Percentiles rank a stretch among this genome's conserved stretches.
These are phyloP conservation scores for Myxozyma neotropica DNA, from an alignment of 805 yeast genomes.

Conservation along the genomic window DNA sequence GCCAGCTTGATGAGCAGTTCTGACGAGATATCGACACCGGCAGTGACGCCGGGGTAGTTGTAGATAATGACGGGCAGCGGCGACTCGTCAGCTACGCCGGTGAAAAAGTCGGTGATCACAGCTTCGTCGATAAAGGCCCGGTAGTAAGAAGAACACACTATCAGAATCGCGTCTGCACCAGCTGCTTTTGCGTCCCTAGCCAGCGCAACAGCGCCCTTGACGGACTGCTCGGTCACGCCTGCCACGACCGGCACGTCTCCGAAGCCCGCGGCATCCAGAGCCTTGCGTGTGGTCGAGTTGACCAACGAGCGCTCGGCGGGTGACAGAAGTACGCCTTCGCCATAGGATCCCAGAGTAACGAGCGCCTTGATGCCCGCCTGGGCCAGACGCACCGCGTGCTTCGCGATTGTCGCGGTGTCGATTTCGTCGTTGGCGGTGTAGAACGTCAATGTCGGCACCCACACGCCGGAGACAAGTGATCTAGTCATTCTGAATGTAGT, in stretches of 20 bases:
- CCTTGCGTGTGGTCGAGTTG: slow-evolving; percentile 39
- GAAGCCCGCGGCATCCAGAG: slow-evolving; percentile 45
- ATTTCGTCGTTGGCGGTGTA: slow-evolving; percentile 36
- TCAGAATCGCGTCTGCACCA: slow-evolving; percentile 41
- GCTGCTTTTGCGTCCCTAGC: slow-evolving; percentile 38
- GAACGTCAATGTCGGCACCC: slow-evolving; percentile 30
- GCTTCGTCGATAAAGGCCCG: slow-evolving; percentile 50
- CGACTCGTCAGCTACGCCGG: slow-evolving; percentile 49
- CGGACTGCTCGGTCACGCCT: slow-evolving; percentile 54
- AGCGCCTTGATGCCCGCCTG: slow-evolving; percentile 53
- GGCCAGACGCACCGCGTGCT: slow-evolving; percentile 50
- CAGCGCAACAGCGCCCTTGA: slow-evolving; percentile 49
- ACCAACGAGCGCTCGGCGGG: slow-evolving; percentile 47
- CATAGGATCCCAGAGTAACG: slow-evolving; percentile 57
- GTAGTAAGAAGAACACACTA: slow-evolving; percentile 53
- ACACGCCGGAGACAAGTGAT: slow-evolving; percentile 20
- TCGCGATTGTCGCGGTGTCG: slow-evolving; percentile 50
- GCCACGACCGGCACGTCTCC: slow-evolving; percentile 50
- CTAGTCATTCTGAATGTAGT: slow-evolving; percentile 6
- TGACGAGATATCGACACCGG: slow-evolving; percentile 47
- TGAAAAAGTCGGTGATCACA: slow-evolving; percentile 51
- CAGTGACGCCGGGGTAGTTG: slow-evolving; percentile 54
- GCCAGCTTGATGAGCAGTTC: slow-evolving; percentile 46
- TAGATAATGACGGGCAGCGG: slow-evolving; percentile 51
- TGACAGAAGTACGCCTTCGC: slow-evolving; percentile 56